These are phyloP conservation scores for Cryphonectria parasitica DNA, from an alignment of 2,329 filamentous ascomycete species.

Conservation along the genomic window DNA sequence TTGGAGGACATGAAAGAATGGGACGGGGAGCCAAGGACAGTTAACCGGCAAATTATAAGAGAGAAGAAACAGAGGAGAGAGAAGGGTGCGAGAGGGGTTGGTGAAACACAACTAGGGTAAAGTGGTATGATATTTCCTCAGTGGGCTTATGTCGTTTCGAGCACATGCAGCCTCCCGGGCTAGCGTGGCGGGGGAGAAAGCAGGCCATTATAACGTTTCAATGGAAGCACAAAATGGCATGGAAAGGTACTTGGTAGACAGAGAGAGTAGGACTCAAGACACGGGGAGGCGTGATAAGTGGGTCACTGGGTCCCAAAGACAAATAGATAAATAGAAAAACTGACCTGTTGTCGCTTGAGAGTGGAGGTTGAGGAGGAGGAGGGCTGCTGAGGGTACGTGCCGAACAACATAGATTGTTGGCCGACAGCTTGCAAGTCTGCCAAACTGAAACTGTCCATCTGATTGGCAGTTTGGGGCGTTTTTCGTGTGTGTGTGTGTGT, in stretches of 20 bases:
- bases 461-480: constrained; percentile 15
- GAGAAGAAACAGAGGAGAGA: not conserved
- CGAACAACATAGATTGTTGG: constrained; percentile 27
- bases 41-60: not conserved
- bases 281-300: constrained; percentile 10
- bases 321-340: not conserved
- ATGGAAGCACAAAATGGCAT: constrained; percentile 13
- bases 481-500: not conserved
- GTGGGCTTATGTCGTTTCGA: constrained; percentile 16
- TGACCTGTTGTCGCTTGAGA: constrained; percentile 30
- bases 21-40: not conserved
- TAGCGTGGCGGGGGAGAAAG: not conserved
- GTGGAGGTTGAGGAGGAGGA: constrained; percentile 13
- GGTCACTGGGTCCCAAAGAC: constrained; percentile 7
- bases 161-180: not conserved
- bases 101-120: not conserved
- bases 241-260: constrained; percentile 11
- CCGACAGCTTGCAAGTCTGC: constrained; percentile 27
- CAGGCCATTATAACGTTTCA: constrained; percentile 9
- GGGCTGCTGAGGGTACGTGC: constrained; percentile 25
- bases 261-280: constrained; percentile 9
- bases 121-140: constrained; percentile 13
- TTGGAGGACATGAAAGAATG: not conserved
- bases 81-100: not conserved
- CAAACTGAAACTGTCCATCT: constrained; percentile 28